A percentile compares a stretch with the other conserved stretches of the same genome.
Conservation (phyloP, 2,329 filamentous ascomycete genomes). For the Lecanicillium sp. region DNA sequence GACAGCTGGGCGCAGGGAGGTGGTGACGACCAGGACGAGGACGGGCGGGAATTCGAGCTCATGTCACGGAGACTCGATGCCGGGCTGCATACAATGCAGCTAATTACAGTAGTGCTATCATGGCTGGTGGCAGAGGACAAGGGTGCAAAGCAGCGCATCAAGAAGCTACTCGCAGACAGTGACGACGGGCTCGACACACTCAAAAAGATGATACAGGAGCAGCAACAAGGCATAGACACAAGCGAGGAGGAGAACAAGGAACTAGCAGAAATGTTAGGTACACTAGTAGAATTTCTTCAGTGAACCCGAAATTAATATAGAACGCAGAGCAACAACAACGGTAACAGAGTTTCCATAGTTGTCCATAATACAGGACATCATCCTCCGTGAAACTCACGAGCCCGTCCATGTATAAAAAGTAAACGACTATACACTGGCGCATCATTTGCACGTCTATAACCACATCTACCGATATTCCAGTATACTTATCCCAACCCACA, state of each 20-base stretch:
- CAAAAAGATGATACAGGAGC: constrained; percentile 57
- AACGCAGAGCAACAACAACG: no score
- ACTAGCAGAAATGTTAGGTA: constrained; percentile 44
- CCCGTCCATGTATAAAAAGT: no score
- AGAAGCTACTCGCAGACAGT: constrained; percentile 54
- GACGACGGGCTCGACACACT: constrained; percentile 59
- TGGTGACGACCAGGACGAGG: constrained; percentile 16
- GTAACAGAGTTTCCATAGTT: no score
- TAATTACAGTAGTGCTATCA: constrained; percentile 73
- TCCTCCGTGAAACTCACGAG: no score
- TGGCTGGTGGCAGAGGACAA: constrained; percentile 89
- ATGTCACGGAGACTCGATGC: constrained; percentile 71
- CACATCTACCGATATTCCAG: background rate
- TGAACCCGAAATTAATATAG: constrained; percentile 8
- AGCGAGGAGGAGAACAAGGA: constrained; percentile 52
- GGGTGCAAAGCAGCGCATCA: constrained; percentile 60
- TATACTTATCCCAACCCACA: background rate
- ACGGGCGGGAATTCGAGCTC: constrained; percentile 61
- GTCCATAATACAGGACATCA: no score
- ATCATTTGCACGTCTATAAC: no score
- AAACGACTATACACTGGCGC: background rate
- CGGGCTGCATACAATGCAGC: constrained; percentile 76
- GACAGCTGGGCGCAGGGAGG: constrained; percentile 9
- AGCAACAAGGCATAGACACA: constrained; percentile 43
- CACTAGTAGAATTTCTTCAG: constrained; percentile 41